Evolutionary conservation across 352 stramenopile species (phyloP).

Genomic region (Phytophthora parvispora): DNA sequence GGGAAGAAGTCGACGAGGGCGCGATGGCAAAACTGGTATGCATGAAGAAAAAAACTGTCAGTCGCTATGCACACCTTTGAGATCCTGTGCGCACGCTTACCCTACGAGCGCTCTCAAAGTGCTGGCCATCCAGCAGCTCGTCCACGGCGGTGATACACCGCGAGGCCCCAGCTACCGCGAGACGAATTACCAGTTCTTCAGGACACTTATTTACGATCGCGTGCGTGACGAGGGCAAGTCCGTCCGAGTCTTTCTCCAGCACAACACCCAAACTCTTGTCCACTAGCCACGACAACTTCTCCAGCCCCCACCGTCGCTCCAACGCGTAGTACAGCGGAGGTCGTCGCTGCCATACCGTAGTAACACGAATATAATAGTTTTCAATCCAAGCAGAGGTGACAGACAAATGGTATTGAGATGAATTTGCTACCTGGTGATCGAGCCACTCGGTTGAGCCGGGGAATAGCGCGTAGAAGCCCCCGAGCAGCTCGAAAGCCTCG

Average conservation of each 20-base stretch:
- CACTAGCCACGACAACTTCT: constrained; percentile 67
- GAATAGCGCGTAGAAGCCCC: constrained; percentile 31
- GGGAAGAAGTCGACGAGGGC: constrained; percentile 64
- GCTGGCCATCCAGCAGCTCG: constrained; percentile 39
- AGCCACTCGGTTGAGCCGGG: constrained; percentile 26
- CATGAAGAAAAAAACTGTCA: too few species aligned
- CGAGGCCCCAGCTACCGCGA: constrained; percentile 60
- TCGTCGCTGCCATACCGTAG: constrained; percentile 10
- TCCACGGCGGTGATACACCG: constrained; percentile 29
- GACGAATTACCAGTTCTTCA: constrained; percentile 61
- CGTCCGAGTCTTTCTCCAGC: constrained; percentile 60
- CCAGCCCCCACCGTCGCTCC: constrained; percentile 45
- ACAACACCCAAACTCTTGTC: constrained; percentile 45
- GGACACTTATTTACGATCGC: constrained; percentile 52
- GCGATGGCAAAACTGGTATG: constrained; percentile 50
- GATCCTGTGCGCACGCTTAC: too few species aligned
- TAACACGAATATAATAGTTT: too few species aligned
- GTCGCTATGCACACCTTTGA: too few species aligned
- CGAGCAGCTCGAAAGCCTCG: constrained; percentile 48
- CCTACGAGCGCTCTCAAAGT: constrained; percentile 65
- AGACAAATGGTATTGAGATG: too few species aligned
- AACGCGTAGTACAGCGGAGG: constrained; percentile 52
- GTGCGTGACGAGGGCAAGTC: constrained; percentile 49
- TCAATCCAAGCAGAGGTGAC: too few species aligned
- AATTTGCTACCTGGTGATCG: constrained; percentile 40